Evolutionary conservation across 306 rosid genomes (phyloP), one percentile per base, ranked within the genome.

Genomic region (Begonia loranthoides): DNA sequence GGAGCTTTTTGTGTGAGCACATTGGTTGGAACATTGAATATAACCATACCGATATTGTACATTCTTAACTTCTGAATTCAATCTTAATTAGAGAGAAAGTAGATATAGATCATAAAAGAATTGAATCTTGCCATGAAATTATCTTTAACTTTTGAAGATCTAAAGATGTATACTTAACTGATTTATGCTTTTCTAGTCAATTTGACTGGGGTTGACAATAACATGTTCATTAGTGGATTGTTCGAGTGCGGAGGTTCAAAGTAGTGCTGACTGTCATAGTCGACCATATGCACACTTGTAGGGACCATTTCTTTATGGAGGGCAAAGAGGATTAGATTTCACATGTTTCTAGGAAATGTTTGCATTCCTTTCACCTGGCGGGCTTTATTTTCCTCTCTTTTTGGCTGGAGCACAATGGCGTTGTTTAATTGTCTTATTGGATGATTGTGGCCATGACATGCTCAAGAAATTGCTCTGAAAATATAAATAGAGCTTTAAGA

Each of bases 301-400:
- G 71, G 78, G 81, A 58, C 72, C 59, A 53, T 54, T 56, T 64
- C 59, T 64, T 57, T 59, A 15, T 65, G 59, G 39, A 12, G 53
- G 67, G 61, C 45, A 14, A 46, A 41, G 56, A 55, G 61, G 58
- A 44, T 57, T 52, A 62, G 67, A 61, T 67, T 71, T 68, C 65
- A 63, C 71, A 64, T 57, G 49, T 52, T 33, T 46, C 66, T 16
- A 38, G 56, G 53, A 59, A 50, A 65, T 64, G 52, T 58, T 28
- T 51, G 62, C 45, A 41, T 52, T 60, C 52, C 43, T 68, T 52
- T 46, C 49, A 45, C 13, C 43, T 69, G 56, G 54, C 66, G 64
- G 51, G 67, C 51, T 52, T 70, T 51, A 48, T 45, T 48, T 53
- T 41, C 50, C 41, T 43, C 54, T 45, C 50, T 59, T 59, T 59